Evolutionary conservation across 345 rosid species (phyloP).

Genomic region (Populus davidiana): DNA sequence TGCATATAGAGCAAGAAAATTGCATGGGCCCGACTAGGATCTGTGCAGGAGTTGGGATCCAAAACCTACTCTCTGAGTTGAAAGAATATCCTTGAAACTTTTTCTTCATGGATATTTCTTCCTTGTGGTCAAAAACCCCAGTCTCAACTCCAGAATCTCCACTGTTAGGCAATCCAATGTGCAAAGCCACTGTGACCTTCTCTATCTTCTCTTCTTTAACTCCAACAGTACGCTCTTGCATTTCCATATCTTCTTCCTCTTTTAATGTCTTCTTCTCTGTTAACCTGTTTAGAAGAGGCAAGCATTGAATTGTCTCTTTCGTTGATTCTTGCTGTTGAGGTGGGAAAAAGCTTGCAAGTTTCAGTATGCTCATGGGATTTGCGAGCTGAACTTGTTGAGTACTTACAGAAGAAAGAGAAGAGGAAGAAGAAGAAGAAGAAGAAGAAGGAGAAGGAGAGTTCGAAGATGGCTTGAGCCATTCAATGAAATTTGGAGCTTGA

Average conservation of each 20-base stretch:
- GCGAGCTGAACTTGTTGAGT: constrained; percentile 32
- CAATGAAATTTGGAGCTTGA: constrained; percentile 61
- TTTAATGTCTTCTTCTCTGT: constrained; percentile 36
- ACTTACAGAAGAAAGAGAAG: constrained; percentile 21
- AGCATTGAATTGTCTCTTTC: constrained; percentile 37
- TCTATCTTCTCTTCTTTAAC: constrained; percentile 37
- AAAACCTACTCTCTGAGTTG: constrained; percentile 54
- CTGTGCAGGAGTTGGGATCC: constrained; percentile 84
- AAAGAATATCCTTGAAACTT: constrained; percentile 30
- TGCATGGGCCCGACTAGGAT: constrained; percentile 85
- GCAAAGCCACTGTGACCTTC: constrained; percentile 53
- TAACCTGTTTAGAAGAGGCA: constrained; percentile 57
- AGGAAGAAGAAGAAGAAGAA: constrained; percentile 29
- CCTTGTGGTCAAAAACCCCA: constrained; percentile 12
- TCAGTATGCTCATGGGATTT: constrained; percentile 25
- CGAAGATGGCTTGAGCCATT: constrained; percentile 74
- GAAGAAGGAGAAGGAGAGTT: constrained; percentile 19
- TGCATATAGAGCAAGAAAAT: constrained; percentile 68
- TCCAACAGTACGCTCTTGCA: constrained; percentile 10
- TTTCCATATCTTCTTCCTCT: constrained; percentile 33
- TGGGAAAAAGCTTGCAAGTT: constrained; percentile 15
- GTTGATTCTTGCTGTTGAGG: constrained; percentile 8
- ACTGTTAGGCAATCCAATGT: constrained; percentile 60
- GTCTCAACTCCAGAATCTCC: constrained; percentile 11
- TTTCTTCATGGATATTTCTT: constrained; percentile 29